A percentile compares a stretch with the other conserved stretches of the same genome.
These are phyloP conservation scores for Irpex sp. DNA, from an alignment of 1,284 basidiomycete species.

Conservation along the genomic window DNA sequence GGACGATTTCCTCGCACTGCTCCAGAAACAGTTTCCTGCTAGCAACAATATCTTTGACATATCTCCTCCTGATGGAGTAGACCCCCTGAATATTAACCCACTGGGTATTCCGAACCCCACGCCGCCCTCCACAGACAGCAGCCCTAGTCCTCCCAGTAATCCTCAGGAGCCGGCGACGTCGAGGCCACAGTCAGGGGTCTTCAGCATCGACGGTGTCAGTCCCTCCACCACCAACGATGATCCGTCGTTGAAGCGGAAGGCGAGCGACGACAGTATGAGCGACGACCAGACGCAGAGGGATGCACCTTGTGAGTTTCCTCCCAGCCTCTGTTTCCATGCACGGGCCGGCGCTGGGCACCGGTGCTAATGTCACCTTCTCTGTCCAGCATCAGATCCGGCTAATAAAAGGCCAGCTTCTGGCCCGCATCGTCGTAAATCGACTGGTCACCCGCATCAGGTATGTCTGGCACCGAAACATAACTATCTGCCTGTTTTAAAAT, in stretches of 20 bases:
- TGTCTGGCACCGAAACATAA: constrained; percentile 4
- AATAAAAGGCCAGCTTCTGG: constrained; percentile 8
- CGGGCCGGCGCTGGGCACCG: neutral
- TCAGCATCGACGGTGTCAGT: constrained; percentile 16
- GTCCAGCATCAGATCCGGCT: constrained; percentile 13
- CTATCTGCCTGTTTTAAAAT: neutral
- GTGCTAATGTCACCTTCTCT: neutral
- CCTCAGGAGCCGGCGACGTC: constrained; percentile 29
- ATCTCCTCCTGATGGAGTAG: constrained; percentile 36
- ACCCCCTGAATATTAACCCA: constrained; percentile 52
- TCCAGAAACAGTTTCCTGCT: constrained; percentile 66
- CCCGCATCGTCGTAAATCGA: constrained; percentile 38
- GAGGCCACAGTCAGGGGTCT: constrained; percentile 30
- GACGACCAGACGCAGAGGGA: constrained; percentile 63
- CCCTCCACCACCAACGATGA: constrained; percentile 37
- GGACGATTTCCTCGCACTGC: constrained; percentile 72
- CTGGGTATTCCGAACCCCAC: constrained; percentile 35
- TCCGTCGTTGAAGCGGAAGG: constrained; percentile 67
- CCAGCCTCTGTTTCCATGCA: neutral
- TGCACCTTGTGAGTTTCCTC: constrained; percentile 46
- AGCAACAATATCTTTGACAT: constrained; percentile 24
- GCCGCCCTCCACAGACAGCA: constrained; percentile 63
- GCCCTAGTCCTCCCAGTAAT: constrained; percentile 64
- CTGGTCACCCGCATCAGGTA: constrained; percentile 33
- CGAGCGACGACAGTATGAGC: constrained; percentile 49